phyloP scores from a whole-genome alignment of 495 filamentous ascomycete genomes.

The Bacidia gigantensis region DNA sequence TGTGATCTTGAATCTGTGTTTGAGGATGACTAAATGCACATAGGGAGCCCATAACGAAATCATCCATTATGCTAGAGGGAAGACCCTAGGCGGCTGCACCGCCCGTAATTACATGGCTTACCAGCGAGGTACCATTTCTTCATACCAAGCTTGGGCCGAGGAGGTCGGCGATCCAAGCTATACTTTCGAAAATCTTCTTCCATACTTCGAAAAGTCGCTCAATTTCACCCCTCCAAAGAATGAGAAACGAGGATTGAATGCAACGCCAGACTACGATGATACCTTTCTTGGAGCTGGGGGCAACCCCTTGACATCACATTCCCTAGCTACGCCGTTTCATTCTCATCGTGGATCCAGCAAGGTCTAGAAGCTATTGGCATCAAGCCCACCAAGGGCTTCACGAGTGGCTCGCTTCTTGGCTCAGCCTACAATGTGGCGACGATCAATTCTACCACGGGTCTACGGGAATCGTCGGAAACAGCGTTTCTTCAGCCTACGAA shows the following conservation, averaged over 20 bases:
- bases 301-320: not conserved
- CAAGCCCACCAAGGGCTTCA: not conserved
- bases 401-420: not conserved
- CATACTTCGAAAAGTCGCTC: no score
- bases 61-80: not conserved
- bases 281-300: not conserved
- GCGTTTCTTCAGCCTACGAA: no score
- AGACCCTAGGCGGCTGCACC: not conserved
- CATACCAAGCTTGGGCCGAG: not conserved
- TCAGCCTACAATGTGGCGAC: not conserved
- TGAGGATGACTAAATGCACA: no score
- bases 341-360: not conserved
- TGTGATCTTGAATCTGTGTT: no score
- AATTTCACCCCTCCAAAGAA: no score
- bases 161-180: not conserved
- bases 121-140: not conserved
- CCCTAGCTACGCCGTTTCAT: not conserved
- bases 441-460: not conserved
- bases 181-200: not conserved
- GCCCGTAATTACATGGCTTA: not conserved
- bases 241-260: no score
- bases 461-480: not conserved
- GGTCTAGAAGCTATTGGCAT: constrained; percentile 17
- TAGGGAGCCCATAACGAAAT: not conserved
- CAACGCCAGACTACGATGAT: no score